These are phyloP conservation scores for Barbarea vulgaris DNA, from an alignment of 345 rosid species.

Conservation along the genomic window DNA sequence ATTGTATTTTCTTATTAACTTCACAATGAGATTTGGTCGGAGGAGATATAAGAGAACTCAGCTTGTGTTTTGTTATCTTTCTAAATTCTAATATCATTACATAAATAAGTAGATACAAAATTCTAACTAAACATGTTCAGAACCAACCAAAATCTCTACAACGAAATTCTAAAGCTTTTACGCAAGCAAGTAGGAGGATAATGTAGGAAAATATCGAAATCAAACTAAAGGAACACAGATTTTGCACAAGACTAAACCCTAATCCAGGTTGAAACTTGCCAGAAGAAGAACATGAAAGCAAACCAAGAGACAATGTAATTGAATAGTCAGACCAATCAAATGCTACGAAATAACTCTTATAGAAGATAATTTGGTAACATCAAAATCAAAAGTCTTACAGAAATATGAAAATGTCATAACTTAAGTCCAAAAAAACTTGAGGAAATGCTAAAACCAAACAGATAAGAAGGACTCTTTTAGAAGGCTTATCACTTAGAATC, in stretches of 20 bases:
- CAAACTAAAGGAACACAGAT: neutral
- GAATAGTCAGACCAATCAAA: neutral
- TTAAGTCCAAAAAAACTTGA: neutral
- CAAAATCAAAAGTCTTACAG: constrained; percentile 11
- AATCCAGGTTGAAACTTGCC: neutral
- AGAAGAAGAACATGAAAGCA: neutral
- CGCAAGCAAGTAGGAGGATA: neutral
- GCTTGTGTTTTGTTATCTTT: neutral
- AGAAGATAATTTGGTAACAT: constrained; percentile 9
- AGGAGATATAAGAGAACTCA: neutral
- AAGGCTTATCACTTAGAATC: constrained; percentile 34
- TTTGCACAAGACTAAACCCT: neutral
- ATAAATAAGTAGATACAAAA: neutral
- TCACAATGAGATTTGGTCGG: neutral
- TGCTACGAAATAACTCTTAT: neutral
- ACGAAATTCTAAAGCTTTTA: neutral
- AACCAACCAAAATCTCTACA: neutral
- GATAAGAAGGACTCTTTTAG: neutral
- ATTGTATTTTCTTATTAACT: neutral
- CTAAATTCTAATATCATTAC: neutral
- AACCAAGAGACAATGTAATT: neutral
- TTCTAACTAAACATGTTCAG: neutral
- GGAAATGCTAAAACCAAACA: constrained; percentile 19
- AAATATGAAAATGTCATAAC: constrained; percentile 26
- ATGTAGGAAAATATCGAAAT: neutral